These are phyloP conservation scores for Gillenia trifoliata DNA, from an alignment of 306 rosid genomes.

Conservation along the genomic window DNA sequence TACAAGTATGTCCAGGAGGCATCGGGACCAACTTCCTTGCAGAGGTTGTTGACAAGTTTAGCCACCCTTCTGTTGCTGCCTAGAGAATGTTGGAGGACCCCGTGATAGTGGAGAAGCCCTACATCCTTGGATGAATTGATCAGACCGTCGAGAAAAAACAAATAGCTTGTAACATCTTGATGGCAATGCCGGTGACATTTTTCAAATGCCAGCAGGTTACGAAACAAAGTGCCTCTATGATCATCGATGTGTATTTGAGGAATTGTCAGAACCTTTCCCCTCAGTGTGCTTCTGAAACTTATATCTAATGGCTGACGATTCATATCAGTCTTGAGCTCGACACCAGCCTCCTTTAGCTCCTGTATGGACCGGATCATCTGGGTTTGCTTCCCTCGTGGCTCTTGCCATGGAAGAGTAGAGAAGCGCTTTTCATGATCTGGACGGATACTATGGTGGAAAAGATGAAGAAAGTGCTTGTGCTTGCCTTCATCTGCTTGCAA, in stretches of 20 bases:
- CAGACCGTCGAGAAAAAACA: slow-evolving; percentile 48
- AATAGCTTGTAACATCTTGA: slow-evolving; percentile 36
- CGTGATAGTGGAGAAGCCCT: slow-evolving; percentile 30
- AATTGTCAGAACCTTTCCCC: slow-evolving; percentile 15
- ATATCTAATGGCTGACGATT: slow-evolving; percentile 11
- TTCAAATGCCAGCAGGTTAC: slow-evolving; percentile 42
- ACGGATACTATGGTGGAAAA: slow-evolving; percentile 21
- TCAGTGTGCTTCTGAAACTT: slow-evolving; percentile 12
- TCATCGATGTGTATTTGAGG: slow-evolving; percentile 35
- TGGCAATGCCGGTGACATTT: slow-evolving; percentile 36
- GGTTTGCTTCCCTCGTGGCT: slow-evolving; percentile 7
- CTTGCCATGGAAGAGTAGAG: not conserved
- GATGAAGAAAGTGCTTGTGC: slow-evolving; percentile 34
- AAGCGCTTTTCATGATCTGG: not conserved
- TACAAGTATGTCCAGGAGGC: slow-evolving; percentile 28
- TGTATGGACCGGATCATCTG: slow-evolving; percentile 23
- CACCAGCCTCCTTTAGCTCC: slow-evolving; percentile 32
- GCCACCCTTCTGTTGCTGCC: slow-evolving; percentile 31
- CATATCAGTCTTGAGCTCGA: slow-evolving; percentile 22
- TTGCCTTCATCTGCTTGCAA: not conserved
- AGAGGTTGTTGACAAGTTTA: slow-evolving; percentile 30
- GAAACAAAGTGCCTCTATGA: slow-evolving; percentile 38
- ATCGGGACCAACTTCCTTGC: slow-evolving; percentile 28
- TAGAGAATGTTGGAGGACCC: slow-evolving; percentile 32
- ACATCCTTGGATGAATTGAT: slow-evolving; percentile 35